Base-by-base conservation (phyloP, 2,329 filamentous ascomycete genomes). In the Hymenotorrendiella dingleyae region DNA sequence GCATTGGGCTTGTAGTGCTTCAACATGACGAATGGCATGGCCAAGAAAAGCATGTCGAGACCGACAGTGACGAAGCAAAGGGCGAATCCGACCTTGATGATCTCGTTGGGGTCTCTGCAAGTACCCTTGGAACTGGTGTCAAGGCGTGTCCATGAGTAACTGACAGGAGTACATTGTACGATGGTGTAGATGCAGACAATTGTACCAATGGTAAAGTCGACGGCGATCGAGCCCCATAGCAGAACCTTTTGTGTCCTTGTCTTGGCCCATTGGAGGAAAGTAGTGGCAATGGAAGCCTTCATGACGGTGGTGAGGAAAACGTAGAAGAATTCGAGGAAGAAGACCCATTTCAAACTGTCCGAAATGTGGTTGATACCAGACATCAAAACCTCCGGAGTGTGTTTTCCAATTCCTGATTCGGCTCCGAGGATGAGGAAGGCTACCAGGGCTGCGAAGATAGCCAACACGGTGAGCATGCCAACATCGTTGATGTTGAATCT, bases 21-120 rank as follows among this genome's bases (percentile, higher is more conserved):
- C 5, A 78, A 78, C 66, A 89, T 97, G 82, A 94, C 94, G 79
- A 78, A 83, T 58, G 96, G 91, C 88, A 94, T 95, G 49, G 88
- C 93, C 70, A 84, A 70, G 29, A 90, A 50, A 11, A 54, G 42
- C 47, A 52, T 50, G 16, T 54, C 52, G 19, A 54, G 30, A 4
- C 24, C 43, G 33, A 54, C 41, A 10, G 52, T 54, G 6, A 45
- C 42, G 26, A 43, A 36, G 8, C 42, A 54, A n/a, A 54, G 44
- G 1, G 52, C 52, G 36, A 42, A 46, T 40, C 52, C 52, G 17
- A 54, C 40, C 14, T 43, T 36, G 7, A 54, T 34, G 27, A 45
- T 36, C 33, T 40, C 47, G 17, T 32, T 40, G 10, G 35, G 23
- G 4, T 40, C 36, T 37, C 37, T 23, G 28, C 52, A 54, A 8